A percentile compares a stretch with the other conserved stretches of the same genome.
phyloP scores from a whole-genome alignment of 805 yeast genomes.

The Ogataea pini region DNA sequence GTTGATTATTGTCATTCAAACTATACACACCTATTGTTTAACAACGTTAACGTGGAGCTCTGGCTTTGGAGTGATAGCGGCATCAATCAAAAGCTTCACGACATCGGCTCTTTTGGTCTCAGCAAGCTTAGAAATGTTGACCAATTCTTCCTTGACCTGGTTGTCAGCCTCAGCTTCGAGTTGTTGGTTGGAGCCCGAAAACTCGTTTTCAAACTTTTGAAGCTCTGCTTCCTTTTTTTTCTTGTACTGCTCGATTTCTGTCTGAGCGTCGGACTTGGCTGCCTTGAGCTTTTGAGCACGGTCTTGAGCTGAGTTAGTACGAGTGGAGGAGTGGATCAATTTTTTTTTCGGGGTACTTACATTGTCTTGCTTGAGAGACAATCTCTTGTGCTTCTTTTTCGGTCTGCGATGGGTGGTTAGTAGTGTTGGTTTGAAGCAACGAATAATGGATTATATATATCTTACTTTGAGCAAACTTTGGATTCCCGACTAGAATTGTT shows the following conservation, averaged over 20 bases:
- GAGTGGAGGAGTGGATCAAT: background rate
- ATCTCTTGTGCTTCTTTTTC: constrained; percentile 97
- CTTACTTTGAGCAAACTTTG: constrained; percentile 65
- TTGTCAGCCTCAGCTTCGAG: constrained; percentile 79
- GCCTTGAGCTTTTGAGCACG: constrained; percentile 88
- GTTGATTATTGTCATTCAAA: background rate
- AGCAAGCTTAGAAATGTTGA: constrained; percentile 63
- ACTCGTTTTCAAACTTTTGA: constrained; percentile 66
- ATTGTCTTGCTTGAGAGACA: constrained; percentile 89
- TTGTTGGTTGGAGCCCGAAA: constrained; percentile 71
- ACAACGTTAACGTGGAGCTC: constrained; percentile 69
- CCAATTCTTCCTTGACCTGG: constrained; percentile 69
- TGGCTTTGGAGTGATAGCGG: constrained; percentile 78
- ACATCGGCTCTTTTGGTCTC: constrained; percentile 64
- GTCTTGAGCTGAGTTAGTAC: constrained; percentile 39
- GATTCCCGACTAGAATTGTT: constrained; percentile 50
- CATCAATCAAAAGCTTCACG: constrained; percentile 72
- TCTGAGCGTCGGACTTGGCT: constrained; percentile 89
- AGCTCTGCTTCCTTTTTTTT: constrained; percentile 80
- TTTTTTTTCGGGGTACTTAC: constrained; percentile 40
- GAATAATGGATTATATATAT: constrained; percentile 2
- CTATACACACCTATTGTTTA: constrained; percentile 1
- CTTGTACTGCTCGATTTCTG: constrained; percentile 86
- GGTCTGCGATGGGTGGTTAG: constrained; percentile 47
- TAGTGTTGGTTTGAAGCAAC: background rate